A percentile compares a stretch with the other conserved stretches of the same genome.
These are phyloP conservation scores for Ambrosia hybrid DNA, from an alignment of 140 eudicot genomes.

Conservation along the genomic window DNA sequence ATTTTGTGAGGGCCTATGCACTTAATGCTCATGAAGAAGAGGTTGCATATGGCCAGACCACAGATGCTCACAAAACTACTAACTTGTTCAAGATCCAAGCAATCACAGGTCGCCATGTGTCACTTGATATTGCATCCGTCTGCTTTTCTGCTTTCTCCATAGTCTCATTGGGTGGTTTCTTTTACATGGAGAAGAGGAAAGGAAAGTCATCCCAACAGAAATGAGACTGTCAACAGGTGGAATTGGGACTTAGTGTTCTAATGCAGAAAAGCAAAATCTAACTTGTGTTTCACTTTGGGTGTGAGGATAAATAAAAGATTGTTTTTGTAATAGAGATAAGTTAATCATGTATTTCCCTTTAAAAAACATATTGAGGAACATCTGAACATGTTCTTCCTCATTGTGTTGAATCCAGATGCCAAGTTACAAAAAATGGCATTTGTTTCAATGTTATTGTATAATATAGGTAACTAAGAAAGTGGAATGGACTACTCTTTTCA, in stretches of 20 bases:
- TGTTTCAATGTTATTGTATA: conserved; percentile 2
- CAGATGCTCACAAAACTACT: conserved; percentile 37
- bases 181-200: conserved; percentile 65
- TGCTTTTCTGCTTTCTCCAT: too few relatives aligned
- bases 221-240: conserved; percentile 22
- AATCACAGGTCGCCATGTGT: conserved; percentile 59
- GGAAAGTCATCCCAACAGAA: conserved; percentile 38
- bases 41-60: conserved; percentile 60
- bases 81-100: conserved; percentile 58
- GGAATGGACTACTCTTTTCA: neutral
- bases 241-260: conserved; percentile 12
- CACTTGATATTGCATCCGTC: conserved; percentile 58
- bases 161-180: conserved; percentile 67
- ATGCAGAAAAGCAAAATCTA: neutral
- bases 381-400: conserved; percentile 15
- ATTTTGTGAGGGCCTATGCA: too few relatives aligned
- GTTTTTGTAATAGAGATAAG: conserved; percentile 18
- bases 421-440: conserved; percentile 4
- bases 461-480: neutral
- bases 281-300: conserved; percentile 12
- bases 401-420: conserved; percentile 17
- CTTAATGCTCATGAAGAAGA: conserved; percentile 32
- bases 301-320: conserved; percentile 10
- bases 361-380: neutral
- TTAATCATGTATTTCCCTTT: conserved; percentile 11